Conservation (phyloP, 2,329 filamentous ascomycete genomes). For the Aspergillus versicolor region DNA sequence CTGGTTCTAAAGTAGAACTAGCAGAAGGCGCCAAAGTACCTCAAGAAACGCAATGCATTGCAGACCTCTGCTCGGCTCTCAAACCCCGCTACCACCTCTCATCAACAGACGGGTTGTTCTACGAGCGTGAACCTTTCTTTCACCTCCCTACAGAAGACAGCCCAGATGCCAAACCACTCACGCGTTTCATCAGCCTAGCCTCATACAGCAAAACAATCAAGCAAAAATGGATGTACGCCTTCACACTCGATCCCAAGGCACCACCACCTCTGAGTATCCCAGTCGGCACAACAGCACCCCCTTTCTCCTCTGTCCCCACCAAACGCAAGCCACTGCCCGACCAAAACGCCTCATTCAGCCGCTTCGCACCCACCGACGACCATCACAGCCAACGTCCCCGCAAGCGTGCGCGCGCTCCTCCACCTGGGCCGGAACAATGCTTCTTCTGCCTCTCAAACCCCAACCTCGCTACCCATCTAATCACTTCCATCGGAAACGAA, state of each 20-base stretch:
- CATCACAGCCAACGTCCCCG: constrained; percentile 35
- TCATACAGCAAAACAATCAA: constrained; percentile 73
- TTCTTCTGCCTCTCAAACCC: constrained; percentile 95
- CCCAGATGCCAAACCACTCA: constrained; percentile 62
- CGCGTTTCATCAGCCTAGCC: constrained; percentile 87
- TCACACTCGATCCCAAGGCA: constrained; percentile 65
- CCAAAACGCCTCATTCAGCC: constrained; percentile 37
- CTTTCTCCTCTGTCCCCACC: constrained; percentile 52
- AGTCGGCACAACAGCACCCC: constrained; percentile 70
- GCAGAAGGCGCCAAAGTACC: constrained; percentile 55
- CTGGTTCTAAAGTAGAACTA: constrained; percentile 65
- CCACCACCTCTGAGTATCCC: constrained; percentile 64
- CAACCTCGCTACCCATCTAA: constrained; percentile 79
- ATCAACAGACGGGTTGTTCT: constrained; percentile 69
- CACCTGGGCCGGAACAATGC: constrained; percentile 71
- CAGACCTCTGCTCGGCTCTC: constrained; percentile 73
- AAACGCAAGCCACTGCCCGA: constrained; percentile 56
- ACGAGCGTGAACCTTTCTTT: constrained; percentile 90
- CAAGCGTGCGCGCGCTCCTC: constrained; percentile 49
- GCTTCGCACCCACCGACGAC: constrained; percentile 40
- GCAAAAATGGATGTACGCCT: constrained; percentile 63
- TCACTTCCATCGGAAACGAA: constrained; percentile 84
- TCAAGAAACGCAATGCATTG: constrained; percentile 63
- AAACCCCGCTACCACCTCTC: constrained; percentile 94
- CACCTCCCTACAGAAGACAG: constrained; percentile 57